Evolutionary conservation across 805 yeast species (phyloP).

Genomic region (Cephaloascus fragrans): DNA sequence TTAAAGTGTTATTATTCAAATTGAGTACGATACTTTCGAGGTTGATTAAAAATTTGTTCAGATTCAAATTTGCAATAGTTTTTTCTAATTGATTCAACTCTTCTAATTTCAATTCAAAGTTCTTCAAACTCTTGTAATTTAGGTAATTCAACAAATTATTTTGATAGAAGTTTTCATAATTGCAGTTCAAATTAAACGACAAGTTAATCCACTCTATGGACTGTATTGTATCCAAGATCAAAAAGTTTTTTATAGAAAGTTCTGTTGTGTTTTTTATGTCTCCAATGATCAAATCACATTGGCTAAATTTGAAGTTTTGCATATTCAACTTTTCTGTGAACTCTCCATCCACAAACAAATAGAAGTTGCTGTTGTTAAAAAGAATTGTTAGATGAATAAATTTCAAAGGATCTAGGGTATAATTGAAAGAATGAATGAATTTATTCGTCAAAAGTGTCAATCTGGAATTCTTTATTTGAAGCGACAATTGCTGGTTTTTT

Average conservation of each 20-base stretch:
- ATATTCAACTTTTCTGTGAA: constrained; percentile 19
- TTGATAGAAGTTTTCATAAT: constrained; percentile 39
- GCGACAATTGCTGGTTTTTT: not conserved
- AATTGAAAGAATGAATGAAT: constrained; percentile 14
- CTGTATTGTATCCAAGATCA: constrained; percentile 24
- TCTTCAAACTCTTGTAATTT: constrained; percentile 22
- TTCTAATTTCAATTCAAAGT: constrained; percentile 21
- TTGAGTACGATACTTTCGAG: not conserved
- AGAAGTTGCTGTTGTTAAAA: constrained; percentile 20
- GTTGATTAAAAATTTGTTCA: constrained; percentile 3
- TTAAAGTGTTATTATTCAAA: constrained; percentile 4
- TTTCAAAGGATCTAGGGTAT: constrained; percentile 22
- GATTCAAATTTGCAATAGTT: constrained; percentile 7
- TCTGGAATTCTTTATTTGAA: constrained; percentile 1
- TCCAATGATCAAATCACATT: constrained; percentile 2
- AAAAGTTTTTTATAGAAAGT: constrained; percentile 23
- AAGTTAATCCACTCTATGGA: constrained; percentile 43
- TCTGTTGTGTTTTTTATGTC: constrained; percentile 9
- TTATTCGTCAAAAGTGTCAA: constrained; percentile 4
- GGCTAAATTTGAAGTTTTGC: constrained; percentile 4
- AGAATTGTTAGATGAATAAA: not conserved
- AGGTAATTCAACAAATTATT: constrained; percentile 31
- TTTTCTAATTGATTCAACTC: constrained; percentile 15
- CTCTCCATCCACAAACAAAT: constrained; percentile 40
- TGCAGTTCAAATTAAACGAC: constrained; percentile 33